These are phyloP conservation scores for Phialemonium atrogriseum DNA, from an alignment of 2,329 filamentous ascomycete genomes.

Conservation along the genomic window DNA sequence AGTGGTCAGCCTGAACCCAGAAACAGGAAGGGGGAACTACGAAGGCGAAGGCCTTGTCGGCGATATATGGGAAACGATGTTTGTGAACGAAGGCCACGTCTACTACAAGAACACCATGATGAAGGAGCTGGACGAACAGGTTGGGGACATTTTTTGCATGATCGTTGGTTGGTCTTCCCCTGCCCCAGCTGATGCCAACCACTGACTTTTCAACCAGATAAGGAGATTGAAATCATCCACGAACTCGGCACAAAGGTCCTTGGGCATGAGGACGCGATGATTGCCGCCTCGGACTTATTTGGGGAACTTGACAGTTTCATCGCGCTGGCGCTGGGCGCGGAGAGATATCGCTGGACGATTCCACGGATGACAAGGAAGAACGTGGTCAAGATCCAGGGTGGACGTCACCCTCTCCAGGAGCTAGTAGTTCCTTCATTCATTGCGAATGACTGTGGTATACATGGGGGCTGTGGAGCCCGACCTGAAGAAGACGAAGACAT, in stretches of 20 bases:
- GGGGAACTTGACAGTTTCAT: constrained; percentile 83
- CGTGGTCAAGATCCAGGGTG: constrained; percentile 64
- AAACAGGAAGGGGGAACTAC: constrained; percentile 52
- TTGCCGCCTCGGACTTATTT: constrained; percentile 66
- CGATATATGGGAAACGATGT: constrained; percentile 69
- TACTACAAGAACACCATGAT: constrained; percentile 87
- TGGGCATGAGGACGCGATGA: constrained; percentile 57
- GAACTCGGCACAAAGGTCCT: constrained; percentile 64
- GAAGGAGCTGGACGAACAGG: constrained; percentile 68
- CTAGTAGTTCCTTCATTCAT: constrained; percentile 73
- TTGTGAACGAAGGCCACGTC: constrained; percentile 59
- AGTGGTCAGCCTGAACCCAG: constrained; percentile 55
- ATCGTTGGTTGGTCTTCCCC: constrained; percentile 75
- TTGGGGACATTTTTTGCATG: constrained; percentile 76
- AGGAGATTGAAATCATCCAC: constrained; percentile 84
- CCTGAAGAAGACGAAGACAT: constrained; percentile 6
- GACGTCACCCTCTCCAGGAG: constrained; percentile 82
- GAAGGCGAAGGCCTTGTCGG: constrained; percentile 47
- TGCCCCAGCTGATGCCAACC: constrained; percentile 6
- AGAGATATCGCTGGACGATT: constrained; percentile 60
- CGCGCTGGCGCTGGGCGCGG: constrained; percentile 70
- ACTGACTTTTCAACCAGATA: constrained; percentile 56
- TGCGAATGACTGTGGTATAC: constrained; percentile 67
- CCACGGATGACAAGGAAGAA: constrained; percentile 66
- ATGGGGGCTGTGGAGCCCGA: constrained; percentile 45